Conservation (phyloP, 441 rosid genomes). For the Breynia disticha region DNA sequence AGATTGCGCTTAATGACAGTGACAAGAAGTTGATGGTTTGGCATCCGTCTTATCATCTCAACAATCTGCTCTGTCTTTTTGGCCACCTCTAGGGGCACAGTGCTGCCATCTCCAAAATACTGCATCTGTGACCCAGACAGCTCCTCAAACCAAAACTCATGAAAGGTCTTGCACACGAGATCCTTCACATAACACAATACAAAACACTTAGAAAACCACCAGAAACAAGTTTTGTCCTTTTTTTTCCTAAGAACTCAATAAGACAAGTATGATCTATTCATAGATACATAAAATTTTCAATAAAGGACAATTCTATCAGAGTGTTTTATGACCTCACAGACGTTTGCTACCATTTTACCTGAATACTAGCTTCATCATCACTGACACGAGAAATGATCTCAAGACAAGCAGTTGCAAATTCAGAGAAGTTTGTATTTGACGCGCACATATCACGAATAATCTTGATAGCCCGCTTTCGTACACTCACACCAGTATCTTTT, state of each 20-base stretch:
- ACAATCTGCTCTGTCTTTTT: constrained; percentile 96
- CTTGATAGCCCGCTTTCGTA: constrained; percentile 93
- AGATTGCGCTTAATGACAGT: constrained; percentile 81
- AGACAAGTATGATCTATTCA: no score
- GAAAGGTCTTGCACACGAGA: constrained; percentile 97
- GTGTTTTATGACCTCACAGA: neutral
- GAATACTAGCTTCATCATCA: constrained; percentile 95
- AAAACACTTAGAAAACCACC: constrained; percentile 7
- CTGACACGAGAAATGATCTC: constrained; percentile 92
- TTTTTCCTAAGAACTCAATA: no score
- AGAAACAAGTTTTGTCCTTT: neutral
- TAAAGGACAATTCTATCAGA: neutral
- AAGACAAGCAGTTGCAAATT: constrained; percentile 81
- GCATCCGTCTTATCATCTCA: constrained; percentile 67
- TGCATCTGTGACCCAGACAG: constrained; percentile 64
- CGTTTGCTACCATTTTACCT: constrained; percentile 41
- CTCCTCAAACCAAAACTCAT: constrained; percentile 99
- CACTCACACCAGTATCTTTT: constrained; percentile 99
- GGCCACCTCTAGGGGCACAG: constrained; percentile 84
- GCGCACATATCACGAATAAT: constrained; percentile 97
- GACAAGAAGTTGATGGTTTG: constrained; percentile 83
- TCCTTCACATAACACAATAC: constrained; percentile 36
- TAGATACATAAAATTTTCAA: no score
- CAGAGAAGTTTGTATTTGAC: constrained; percentile 74
- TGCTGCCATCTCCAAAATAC: constrained; percentile 74